Conservation (phyloP, 23 red algal genomes). For the Cyanidioschyzon merolae region DNA sequence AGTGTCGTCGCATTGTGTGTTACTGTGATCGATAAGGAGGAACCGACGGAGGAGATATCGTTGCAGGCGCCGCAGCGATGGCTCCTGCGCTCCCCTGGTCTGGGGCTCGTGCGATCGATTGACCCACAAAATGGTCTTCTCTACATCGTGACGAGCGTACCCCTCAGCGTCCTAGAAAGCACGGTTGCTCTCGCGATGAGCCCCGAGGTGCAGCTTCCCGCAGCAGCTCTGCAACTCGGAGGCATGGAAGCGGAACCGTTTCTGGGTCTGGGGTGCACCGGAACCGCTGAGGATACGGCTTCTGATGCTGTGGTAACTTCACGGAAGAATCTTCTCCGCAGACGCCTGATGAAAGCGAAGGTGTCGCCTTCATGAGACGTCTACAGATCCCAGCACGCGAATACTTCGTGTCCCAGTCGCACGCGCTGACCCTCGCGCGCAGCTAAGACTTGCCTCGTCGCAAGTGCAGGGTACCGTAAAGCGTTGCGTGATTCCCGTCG, state of each 20-base stretch:
- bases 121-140: not conserved
- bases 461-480: too few relatives aligned
- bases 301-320: not conserved
- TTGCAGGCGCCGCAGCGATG: not conserved
- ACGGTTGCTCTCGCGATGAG: not conserved
- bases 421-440: too few relatives aligned
- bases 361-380: too few relatives aligned
- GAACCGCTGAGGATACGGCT: not conserved
- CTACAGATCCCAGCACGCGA: too few relatives aligned
- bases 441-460: too few relatives aligned
- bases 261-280: not conserved
- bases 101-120: not conserved
- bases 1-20: not conserved
- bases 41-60: not conserved
- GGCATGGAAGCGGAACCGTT: not conserved
- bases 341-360: not conserved
- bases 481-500: too few relatives aligned
- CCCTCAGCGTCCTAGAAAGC: not conserved
- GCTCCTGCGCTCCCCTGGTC: not conserved
- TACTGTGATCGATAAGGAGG: not conserved
- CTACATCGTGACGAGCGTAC: not conserved
- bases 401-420: too few relatives aligned
- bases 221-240: not conserved
- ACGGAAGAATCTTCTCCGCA: constrained; percentile 6
- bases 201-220: not conserved